Base-by-base conservation (phyloP, 2,329 filamentous ascomycete species). In the Gaeumannomyces tritici region DNA sequence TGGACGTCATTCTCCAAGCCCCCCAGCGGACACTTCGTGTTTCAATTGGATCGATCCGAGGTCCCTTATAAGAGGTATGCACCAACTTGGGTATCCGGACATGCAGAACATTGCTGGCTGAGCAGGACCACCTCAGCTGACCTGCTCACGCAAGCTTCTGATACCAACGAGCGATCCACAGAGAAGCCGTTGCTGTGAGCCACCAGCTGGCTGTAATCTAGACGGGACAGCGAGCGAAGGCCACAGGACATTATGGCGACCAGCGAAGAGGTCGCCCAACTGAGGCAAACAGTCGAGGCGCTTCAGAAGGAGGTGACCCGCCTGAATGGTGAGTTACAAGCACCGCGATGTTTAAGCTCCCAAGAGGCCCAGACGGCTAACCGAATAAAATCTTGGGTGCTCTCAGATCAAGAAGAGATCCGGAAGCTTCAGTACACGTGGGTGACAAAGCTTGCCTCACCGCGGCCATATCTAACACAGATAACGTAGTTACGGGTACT, bases 341-440 rank as follows among this genome's bases (percentile, higher is more conserved):
- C 35, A 18, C 7, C 15, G 35, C 1, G 35, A 18, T 15, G 12
- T 4, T 4, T 1, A 35, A 35, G 33, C 33, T 1, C 2, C 2
- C 5, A 27, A 21, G 42, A 13, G 12, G 4, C 4, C 33, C 12
- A 35, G 11, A 35, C 33, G 35, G 35, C 4, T 18, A 15, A 15
- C 35, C 6, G 4, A 18, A 18, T 6, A 6, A 13, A 6, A 42
- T 4, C 13, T 15, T 2, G 35, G 35, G 35, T 18, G 1, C 15
- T 24, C 1, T 7, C 61, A 81, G 81, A 83, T 63, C 79, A 83
- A 68, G 77, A 80, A 47, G 79, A 83, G 65, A 76, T 83, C 58
- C 78, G 79, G 63, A 83, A 83, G 68, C 75, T 80, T 3, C 81
- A 84, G 67, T 81, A 80, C 74, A 83, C 80, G 64, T 42, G 35